A percentile compares a stretch with the other conserved stretches of the same genome.
Conservation (phyloP, 257 asterid genomes). For the Plectranthus barbatus region DNA sequence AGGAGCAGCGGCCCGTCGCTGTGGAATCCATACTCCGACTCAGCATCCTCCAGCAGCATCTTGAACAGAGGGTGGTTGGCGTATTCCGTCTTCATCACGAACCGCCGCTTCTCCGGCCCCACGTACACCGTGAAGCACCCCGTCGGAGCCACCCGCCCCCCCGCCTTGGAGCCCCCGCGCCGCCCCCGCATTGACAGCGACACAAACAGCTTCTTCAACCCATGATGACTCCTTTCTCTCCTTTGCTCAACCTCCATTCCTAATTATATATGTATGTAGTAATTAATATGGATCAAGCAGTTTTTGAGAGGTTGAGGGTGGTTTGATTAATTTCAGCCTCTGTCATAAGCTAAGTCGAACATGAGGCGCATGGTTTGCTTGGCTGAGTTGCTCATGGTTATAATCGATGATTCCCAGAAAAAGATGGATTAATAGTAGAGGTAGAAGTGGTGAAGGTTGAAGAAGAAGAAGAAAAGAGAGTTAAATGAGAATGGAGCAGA, state of each 20-base stretch:
- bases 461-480: background rate
- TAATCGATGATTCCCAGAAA: too few relatives aligned
- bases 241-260: background rate
- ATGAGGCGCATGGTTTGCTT: constrained; percentile 27
- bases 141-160: constrained; percentile 21
- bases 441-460: too few relatives aligned
- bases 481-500: background rate
- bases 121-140: constrained; percentile 61
- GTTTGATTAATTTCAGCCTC: constrained; percentile 21
- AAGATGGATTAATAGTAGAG: too few relatives aligned
- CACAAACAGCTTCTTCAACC: constrained; percentile 20
- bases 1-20: constrained; percentile 46
- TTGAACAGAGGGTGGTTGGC: constrained; percentile 54
- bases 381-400: constrained; percentile 13
- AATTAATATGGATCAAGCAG: background rate
- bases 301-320: background rate
- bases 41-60: constrained; percentile 64
- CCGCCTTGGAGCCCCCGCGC: background rate
- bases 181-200: constrained; percentile 1
- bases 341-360: constrained; percentile 38
- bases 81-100: constrained; percentile 33
- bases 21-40: constrained; percentile 46
- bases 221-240: background rate
- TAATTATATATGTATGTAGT: background rate
- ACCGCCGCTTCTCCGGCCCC: constrained; percentile 41